Percentiles rank a stretch among this genome's conserved stretches.
Conservation (phyloP, 768 basidiomycete genomes). For the Lactarius akahatsu region DNA sequence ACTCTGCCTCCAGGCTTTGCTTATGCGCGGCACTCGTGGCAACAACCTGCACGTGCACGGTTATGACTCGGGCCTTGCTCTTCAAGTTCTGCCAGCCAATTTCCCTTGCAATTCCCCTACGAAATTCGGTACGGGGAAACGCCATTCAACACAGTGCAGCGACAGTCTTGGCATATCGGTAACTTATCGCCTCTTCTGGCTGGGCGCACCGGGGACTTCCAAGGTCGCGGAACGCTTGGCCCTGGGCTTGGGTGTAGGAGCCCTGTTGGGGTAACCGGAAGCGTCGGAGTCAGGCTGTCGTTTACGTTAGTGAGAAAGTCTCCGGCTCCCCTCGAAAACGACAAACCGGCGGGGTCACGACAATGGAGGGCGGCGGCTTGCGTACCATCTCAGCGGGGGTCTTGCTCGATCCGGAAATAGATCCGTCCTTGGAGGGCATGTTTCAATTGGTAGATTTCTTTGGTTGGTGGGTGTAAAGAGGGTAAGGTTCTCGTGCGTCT, state of each 20-base stretch:
- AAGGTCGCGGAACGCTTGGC: neutral
- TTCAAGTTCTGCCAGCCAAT: no score
- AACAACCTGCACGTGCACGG: no score
- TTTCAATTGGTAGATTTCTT: constrained; percentile 8
- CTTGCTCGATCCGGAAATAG: neutral
- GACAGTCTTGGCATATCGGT: no score
- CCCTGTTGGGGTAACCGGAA: no score
- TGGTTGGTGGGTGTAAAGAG: constrained; percentile 1
- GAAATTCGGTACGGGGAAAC: neutral
- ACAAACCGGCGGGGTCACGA: constrained; percentile 16
- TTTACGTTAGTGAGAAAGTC: neutral
- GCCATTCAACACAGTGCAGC: neutral
- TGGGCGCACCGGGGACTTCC: neutral
- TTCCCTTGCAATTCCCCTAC: no score
- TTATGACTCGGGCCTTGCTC: no score
- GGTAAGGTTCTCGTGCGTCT: constrained; percentile 1
- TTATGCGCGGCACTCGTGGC: no score
- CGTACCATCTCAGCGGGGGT: neutral
- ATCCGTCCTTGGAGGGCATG: constrained; percentile 15
- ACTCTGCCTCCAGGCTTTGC: no score
- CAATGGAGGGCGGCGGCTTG: neutral
- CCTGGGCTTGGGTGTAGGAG: neutral
- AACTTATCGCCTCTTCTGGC: constrained; percentile 9
- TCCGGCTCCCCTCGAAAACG: no score
- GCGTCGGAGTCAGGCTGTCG: neutral